Percentiles rank a stretch among this genome's conserved stretches.
phyloP scores from a whole-genome alignment of 192 early-diverging fungal genomes.

The Glomus cerebriforme region DNA sequence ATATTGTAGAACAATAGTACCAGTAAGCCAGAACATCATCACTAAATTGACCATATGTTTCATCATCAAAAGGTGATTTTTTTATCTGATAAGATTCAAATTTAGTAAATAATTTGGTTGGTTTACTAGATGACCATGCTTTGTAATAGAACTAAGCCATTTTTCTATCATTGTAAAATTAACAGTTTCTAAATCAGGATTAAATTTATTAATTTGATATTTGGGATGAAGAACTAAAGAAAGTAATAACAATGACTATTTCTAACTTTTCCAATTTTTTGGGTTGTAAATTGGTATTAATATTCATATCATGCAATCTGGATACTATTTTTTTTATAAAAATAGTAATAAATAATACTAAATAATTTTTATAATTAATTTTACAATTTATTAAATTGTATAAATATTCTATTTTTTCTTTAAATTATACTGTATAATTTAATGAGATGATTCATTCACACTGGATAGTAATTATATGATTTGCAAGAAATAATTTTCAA shows the following conservation, averaged over 20 bases:
- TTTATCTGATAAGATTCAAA: constrained; percentile 3
- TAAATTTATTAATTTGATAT: background rate
- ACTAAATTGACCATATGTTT: constrained; percentile 21
- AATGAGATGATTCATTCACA: too few relatives aligned
- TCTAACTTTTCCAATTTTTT: background rate
- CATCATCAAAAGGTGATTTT: constrained; percentile 23
- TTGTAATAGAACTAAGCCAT: constrained; percentile 22
- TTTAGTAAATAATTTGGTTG: background rate
- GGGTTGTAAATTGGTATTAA: too few relatives aligned
- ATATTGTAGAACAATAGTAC: background rate
- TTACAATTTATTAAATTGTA: too few relatives aligned
- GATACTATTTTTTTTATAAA: too few relatives aligned
- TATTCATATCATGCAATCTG: too few relatives aligned
- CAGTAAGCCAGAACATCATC: constrained; percentile 3
- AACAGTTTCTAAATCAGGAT: background rate
- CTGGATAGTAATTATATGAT: too few relatives aligned
- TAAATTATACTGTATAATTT: too few relatives aligned
- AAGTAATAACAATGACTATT: constrained; percentile 12
- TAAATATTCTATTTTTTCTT: too few relatives aligned
- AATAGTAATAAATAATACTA: too few relatives aligned
- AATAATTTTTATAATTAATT: too few relatives aligned
- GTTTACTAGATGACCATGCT: background rate
- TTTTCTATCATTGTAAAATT: background rate
- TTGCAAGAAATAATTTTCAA: too few relatives aligned
- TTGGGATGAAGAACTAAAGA: constrained; percentile 13